Base-by-base conservation (phyloP, 169 alveolate genomes). In the Plasmodium vivax region DNA sequence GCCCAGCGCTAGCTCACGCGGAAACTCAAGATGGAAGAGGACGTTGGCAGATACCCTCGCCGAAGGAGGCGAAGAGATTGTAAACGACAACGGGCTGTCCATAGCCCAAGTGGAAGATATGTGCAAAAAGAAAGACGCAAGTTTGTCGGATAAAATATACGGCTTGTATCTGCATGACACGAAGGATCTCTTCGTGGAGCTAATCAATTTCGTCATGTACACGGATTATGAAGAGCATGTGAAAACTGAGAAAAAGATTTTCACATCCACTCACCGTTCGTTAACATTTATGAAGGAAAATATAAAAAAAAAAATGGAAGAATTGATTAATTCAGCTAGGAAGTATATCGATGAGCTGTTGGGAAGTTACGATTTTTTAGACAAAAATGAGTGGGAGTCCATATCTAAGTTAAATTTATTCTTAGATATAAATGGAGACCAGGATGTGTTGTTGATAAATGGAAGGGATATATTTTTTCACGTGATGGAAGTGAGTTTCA, bases 371-470 rank as follows among this genome's bases (percentile, higher is more conserved):
- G 73, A 80, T 16, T 19, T 80, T 38, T 23, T 80, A 32, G 36
- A 80, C 56, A 23, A 43, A 14, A 43, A 80, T 14, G 71, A 45
- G 1, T 19, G 47, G 56, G 85, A 36, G 7, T 2, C 30, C 8
- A 14, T 80, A 43, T 80, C 85, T 2, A 80, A 80, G 12, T 34
- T 80, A 16, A 38, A 80, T 16, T 34, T 80, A 80, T 80, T 16
- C n/a, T 80, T 80, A 80, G 85, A 80, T n/a, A n/a, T 80, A 5
- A 36, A 80, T 80, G 85, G 85, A 10, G 51, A 80, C 3, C 19
- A 80, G 19, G 85, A 80, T 38, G 34, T 80, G 47, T 80, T 80
- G 32, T 43, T 80, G 14, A 14, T 80, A 0, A 45, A 80, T 80
- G 85, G 85, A 8, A 80, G 41, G 56, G 74, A 80, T 19, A 62